Evolutionary conservation across 2,329 filamentous ascomycete genomes (phyloP).

Genomic region (Arthrobotrys iridis): DNA sequence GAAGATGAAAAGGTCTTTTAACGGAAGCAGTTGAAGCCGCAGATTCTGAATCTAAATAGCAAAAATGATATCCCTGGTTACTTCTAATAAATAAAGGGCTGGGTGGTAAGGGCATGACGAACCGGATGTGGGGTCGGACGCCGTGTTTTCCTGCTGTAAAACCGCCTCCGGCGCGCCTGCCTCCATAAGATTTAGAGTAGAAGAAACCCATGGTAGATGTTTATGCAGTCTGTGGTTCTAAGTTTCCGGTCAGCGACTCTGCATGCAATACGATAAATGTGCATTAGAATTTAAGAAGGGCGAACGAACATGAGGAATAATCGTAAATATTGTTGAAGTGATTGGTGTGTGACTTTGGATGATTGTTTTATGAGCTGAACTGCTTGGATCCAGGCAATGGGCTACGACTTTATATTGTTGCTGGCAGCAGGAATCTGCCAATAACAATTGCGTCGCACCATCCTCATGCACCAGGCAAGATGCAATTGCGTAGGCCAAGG

Average conservation of each 20-base stretch:
- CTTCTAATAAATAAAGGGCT: neutral
- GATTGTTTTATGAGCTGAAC: too few relatives aligned
- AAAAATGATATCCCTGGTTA: conserved; percentile 3
- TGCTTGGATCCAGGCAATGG: neutral
- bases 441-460: neutral
- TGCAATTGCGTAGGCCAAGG: conserved; percentile 16
- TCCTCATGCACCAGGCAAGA: neutral
- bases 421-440: neutral
- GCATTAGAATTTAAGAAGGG: neutral
- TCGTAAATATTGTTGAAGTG: too few relatives aligned
- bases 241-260: conserved; percentile 18
- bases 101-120: conserved; percentile 8
- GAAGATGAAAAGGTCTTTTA: conserved; percentile 23
- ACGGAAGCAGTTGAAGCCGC: conserved; percentile 58
- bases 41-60: conserved; percentile 54
- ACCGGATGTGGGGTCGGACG: conserved; percentile 55
- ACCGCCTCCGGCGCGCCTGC: conserved; percentile 56
- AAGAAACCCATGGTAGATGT: conserved; percentile 55
- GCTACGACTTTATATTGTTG: neutral
- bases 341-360: too few relatives aligned
- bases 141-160: conserved; percentile 56
- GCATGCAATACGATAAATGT: neutral
- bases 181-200: conserved; percentile 55
- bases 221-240: conserved; percentile 10
- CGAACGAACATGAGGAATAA: too few relatives aligned